A percentile compares a stretch with the other conserved stretches of the same genome.
Evolutionary conservation across 768 basidiomycete species (phyloP).

Genomic region (Tylopilus vinaceipallidus): DNA sequence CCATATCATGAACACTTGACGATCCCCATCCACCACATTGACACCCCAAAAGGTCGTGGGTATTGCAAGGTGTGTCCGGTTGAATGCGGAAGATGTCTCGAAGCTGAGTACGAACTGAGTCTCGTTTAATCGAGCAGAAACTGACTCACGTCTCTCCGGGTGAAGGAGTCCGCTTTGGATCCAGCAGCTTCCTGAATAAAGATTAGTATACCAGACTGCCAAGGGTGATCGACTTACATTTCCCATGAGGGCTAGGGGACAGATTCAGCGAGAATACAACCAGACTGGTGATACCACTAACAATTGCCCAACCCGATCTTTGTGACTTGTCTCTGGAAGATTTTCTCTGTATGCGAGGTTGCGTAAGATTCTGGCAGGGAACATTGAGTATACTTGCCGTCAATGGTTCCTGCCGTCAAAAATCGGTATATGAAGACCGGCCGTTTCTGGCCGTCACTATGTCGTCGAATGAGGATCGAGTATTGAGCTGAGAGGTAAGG

Average conservation of each 20-base stretch:
- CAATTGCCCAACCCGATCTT: conserved; percentile 90
- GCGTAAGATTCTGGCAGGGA: neutral
- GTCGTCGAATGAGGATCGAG: conserved; percentile 10
- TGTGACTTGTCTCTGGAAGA: conserved; percentile 91
- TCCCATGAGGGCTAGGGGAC: conserved; percentile 63
- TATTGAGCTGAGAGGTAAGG: neutral
- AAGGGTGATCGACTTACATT: conserved; percentile 39
- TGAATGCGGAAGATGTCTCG: conserved; percentile 92
- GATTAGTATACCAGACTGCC: conserved; percentile 6
- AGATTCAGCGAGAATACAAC: conserved; percentile 8
- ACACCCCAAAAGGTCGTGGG: conserved; percentile 89
- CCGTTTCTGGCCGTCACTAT: conserved; percentile 89
- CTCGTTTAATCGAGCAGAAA: neutral
- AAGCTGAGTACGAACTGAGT: conserved; percentile 47
- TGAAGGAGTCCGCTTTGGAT: conserved; percentile 83
- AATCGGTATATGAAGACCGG: conserved; percentile 90
- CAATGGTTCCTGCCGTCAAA: conserved; percentile 85
- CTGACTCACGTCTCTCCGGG: conserved; percentile 71
- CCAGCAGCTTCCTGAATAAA: conserved; percentile 38
- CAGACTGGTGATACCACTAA: conserved; percentile 37
- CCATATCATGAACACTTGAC: neutral
- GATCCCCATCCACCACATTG: conserved; percentile 45
- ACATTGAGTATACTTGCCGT: conserved; percentile 48
- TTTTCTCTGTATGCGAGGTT: conserved; percentile 59
- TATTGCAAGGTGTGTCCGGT: conserved; percentile 76